Evolutionary conservation across 2,329 filamentous ascomycete species (phyloP).

Genomic region (Fusarium nematophilum): DNA sequence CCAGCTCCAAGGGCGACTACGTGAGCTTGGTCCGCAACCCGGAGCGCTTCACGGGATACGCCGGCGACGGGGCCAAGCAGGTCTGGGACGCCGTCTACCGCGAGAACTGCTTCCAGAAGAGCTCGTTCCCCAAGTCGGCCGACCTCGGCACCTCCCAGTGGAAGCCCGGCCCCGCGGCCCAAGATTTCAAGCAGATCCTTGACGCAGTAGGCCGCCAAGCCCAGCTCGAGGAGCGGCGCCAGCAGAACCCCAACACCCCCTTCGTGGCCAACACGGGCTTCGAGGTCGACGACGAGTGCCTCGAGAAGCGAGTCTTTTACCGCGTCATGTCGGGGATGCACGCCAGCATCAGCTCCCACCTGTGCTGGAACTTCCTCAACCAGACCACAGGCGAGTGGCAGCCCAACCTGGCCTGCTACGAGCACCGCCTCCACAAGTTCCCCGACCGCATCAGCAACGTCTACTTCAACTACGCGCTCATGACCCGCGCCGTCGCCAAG

Average conservation of each 20-base stretch:
- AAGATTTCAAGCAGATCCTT: slow-evolving; percentile 71
- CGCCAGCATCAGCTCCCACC: slow-evolving; percentile 93
- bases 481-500: slow-evolving; percentile 91
- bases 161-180: slow-evolving; percentile 63
- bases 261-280: slow-evolving; percentile 73
- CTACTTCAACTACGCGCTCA: slow-evolving; percentile 99
- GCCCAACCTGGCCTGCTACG: slow-evolving; percentile 91
- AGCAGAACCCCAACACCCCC: slow-evolving; percentile 61
- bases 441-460: slow-evolving; percentile 96
- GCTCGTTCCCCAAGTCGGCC: slow-evolving; percentile 71
- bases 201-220: slow-evolving; percentile 70
- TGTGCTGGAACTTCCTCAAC: slow-evolving; percentile 97
- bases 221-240: slow-evolving; percentile 65
- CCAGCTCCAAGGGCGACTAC: slow-evolving; percentile 90
- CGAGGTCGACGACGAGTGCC: slow-evolving; percentile 88
- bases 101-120: slow-evolving; percentile 91
- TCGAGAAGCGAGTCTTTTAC: slow-evolving; percentile 99
- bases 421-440: slow-evolving; percentile 81
- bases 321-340: slow-evolving; percentile 97
- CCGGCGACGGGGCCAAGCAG: slow-evolving; percentile 83
- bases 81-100: slow-evolving; percentile 98
- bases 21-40: slow-evolving; percentile 94
- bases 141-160: slow-evolving; percentile 60
- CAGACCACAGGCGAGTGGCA: slow-evolving; percentile 94
- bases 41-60: slow-evolving; percentile 94